These are phyloP conservation scores for Saccharomyces pastorianus DNA, from an alignment of 1,139 yeast species.

Conservation along the genomic window DNA sequence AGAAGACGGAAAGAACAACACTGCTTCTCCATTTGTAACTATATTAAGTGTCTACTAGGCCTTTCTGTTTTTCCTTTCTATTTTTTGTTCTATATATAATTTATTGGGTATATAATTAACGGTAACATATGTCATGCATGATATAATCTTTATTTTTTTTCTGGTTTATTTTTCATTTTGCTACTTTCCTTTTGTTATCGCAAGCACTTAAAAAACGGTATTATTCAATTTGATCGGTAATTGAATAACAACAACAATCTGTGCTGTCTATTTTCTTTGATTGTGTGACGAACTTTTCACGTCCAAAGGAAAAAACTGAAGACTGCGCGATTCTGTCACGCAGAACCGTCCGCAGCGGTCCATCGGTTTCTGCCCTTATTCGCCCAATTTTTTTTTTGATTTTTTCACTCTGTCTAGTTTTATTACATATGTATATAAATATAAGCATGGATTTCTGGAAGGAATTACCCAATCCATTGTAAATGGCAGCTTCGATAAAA, in stretches of 20 bases:
- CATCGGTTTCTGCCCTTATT: not conserved
- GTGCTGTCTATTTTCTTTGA: not conserved
- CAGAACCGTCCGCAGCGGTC: not conserved
- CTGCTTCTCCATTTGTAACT: conserved; percentile 1
- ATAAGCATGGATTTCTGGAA: not conserved
- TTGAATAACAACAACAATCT: not conserved
- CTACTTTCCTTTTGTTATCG: not conserved
- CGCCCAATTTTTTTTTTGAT: not conserved
- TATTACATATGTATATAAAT: not conserved
- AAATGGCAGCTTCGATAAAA: not conserved
- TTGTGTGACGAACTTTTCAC: not conserved
- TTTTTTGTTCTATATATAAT: conserved; percentile 1
- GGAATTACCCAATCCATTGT: not conserved
- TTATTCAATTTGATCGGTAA: too few species aligned
- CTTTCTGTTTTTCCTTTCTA: not conserved
- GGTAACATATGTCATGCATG: conserved; percentile 1
- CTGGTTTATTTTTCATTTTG: not conserved
- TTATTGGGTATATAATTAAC: conserved; percentile 1
- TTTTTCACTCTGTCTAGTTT: not conserved
- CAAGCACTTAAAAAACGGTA: too few species aligned
- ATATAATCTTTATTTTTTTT: not conserved
- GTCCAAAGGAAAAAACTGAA: conserved; percentile 1
- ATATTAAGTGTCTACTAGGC: not conserved
- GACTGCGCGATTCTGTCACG: not conserved
- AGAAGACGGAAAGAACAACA: not conserved